A percentile compares a stretch with the other conserved stretches of the same genome.
Conservation (phyloP, 2,329 filamentous ascomycete genomes). For the Pseudogymnoascus destructans region DNA sequence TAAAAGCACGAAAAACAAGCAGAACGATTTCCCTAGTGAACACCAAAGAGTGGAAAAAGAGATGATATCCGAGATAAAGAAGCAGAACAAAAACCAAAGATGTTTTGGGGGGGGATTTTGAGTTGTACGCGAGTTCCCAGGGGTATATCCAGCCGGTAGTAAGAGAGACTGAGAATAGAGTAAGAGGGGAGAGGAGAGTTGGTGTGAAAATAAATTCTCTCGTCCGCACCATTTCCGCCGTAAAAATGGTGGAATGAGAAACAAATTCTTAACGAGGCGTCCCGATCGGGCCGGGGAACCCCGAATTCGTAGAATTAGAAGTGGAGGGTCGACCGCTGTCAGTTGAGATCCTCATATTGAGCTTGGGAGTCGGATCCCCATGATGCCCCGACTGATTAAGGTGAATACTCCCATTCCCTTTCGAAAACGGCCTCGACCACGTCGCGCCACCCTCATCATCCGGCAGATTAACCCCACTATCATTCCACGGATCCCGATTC, state of each 20-base stretch:
- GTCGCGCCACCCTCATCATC: slow-evolving; percentile 59
- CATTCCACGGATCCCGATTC: slow-evolving; percentile 96
- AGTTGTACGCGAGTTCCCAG: slow-evolving; percentile 6
- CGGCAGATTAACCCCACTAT: slow-evolving; percentile 85
- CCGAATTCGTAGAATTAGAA: slow-evolving; percentile 89
- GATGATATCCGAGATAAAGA: slow-evolving; percentile 7
- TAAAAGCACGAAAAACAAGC: not conserved
- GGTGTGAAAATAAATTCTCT: not conserved
- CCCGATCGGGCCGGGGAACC: slow-evolving; percentile 87
- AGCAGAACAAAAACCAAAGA: not conserved
- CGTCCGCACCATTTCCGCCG: not conserved
- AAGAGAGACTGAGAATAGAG: slow-evolving; percentile 8
- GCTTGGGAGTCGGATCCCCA: slow-evolving; percentile 73
- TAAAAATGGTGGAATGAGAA: slow-evolving; percentile 21
- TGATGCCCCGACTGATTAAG: slow-evolving; percentile 47
- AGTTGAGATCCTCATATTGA: slow-evolving; percentile 70
- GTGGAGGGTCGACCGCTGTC: slow-evolving; percentile 87
- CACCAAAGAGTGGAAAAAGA: not conserved
- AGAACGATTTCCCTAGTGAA: not conserved
- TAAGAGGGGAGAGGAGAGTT: not conserved
- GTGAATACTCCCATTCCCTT: slow-evolving; percentile 51
- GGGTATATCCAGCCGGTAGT: slow-evolving; percentile 9
- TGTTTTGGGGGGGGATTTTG: not conserved
- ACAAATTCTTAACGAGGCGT: slow-evolving; percentile 55
- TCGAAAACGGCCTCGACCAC: slow-evolving; percentile 47